These are phyloP conservation scores for Tricholoma matsutake DNA, from an alignment of 768 basidiomycete genomes.

Conservation along the genomic window DNA sequence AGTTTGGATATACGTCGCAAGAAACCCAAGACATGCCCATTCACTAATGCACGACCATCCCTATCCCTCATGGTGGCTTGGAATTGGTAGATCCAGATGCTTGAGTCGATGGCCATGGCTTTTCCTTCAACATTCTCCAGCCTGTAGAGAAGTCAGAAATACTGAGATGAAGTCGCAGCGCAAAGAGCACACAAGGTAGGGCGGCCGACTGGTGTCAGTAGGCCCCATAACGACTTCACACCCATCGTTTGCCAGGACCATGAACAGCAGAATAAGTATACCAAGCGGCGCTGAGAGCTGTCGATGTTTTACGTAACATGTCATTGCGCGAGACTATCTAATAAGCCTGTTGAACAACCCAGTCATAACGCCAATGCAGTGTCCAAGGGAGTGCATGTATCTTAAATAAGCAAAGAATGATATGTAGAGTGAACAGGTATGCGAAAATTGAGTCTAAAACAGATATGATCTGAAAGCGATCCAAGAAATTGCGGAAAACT, in stretches of 20 bases:
- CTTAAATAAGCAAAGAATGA: background rate
- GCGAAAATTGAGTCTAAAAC: background rate
- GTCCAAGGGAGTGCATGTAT: background rate
- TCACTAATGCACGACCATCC: constrained; percentile 84
- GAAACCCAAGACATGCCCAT: constrained; percentile 93
- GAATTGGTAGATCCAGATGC: constrained; percentile 99
- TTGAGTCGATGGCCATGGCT: constrained; percentile 94
- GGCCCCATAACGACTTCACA: constrained; percentile 94
- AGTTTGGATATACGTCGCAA: constrained; percentile 90
- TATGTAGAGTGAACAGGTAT: background rate
- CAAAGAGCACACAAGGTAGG: constrained; percentile 74
- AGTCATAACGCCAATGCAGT: too few species aligned
- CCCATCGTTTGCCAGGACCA: constrained; percentile 57
- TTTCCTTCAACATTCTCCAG: constrained; percentile 96
- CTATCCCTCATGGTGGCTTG: constrained; percentile 99
- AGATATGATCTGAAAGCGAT: background rate
- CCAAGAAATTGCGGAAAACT: background rate
- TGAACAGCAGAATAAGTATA: constrained; percentile 1
- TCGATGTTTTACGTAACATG: background rate
- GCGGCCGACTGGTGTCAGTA: constrained; percentile 89
- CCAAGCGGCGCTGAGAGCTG: too few species aligned
- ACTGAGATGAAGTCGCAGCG: background rate
- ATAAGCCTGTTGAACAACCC: too few species aligned
- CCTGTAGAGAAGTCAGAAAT: constrained; percentile 36
- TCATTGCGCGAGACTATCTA: background rate